Base-by-base conservation (phyloP, 1,139 yeast genomes). In the Yarrowia galli region DNA sequence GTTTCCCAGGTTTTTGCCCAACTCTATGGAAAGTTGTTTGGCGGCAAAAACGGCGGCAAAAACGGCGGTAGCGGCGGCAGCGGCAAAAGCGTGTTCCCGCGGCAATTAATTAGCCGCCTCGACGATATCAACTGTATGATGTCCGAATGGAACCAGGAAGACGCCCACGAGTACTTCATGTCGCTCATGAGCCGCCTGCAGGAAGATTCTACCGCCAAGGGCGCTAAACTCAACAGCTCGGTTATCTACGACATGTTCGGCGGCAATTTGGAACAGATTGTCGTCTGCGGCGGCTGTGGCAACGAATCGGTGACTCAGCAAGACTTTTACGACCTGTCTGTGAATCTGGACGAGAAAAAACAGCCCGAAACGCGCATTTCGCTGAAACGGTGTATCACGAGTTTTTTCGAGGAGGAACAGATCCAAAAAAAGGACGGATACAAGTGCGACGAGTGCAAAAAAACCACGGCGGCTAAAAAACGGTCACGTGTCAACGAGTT, bases 131-230 rank as follows among this genome's bases (percentile, higher is more conserved):
- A 93, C 77, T 92, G 97, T 76, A 89, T 91, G 96, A 92, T 93
- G 97, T 88, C 93, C 49, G 95, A 89, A 76, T 92, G 97, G 97
- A 93, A 92, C 77, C 99, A 95, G 78, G 98, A 95, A 78, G 99
- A 95, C 77, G 90, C 97, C 0, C 99, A 95, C 78, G 99, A 95
- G 78, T 95, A 93, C 78, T 91, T 88, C 76, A 92, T 93, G 97
- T 90, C 97, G 20, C 81, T 93, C 70, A 84, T 93, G 83, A 88
- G 96, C 12, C 81, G 97, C 68, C 80, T 93, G 69, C 98, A 93
- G 78, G 98, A 93, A 76, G 98, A 93, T 76, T 85, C 92, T 9
- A 92, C 96, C 1, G 98, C 98, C 40, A 89, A 87, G 75, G 97
- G 97, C 16, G 84, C 82, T 65, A 92, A 93, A 75, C 82, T 92